Percentiles rank a stretch among this genome's conserved stretches.
phyloP scores from a whole-genome alignment of 345 rosid species.

The Populus simonii region DNA sequence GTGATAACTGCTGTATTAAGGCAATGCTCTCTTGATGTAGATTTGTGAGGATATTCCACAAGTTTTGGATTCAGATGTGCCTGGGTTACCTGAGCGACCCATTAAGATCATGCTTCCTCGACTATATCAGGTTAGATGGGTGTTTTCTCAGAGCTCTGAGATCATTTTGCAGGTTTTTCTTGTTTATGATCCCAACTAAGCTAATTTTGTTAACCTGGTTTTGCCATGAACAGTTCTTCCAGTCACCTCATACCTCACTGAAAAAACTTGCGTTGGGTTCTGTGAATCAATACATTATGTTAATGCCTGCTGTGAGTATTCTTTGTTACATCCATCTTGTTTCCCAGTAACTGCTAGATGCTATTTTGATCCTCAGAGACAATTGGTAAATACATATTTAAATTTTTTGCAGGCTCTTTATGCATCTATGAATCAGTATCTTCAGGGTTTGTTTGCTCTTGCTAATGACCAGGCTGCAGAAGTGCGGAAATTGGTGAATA shows the following conservation, averaged over 20 bases:
- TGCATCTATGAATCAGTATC: constrained; percentile 50
- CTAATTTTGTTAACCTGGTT: neutral
- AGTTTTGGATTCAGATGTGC: constrained; percentile 79
- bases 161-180: neutral
- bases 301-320: constrained; percentile 94
- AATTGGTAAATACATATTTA: neutral
- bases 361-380: constrained; percentile 8
- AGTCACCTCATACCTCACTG: constrained; percentile 75
- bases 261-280: constrained; percentile 85
- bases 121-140: constrained; percentile 58
- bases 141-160: constrained; percentile 3
- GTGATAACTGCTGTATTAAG: neutral
- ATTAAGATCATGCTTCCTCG: constrained; percentile 77
- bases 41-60: constrained; percentile 96
- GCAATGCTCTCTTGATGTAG: constrained; percentile 33
- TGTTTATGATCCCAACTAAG: neutral
- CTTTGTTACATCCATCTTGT: constrained; percentile 7
- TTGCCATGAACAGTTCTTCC: constrained; percentile 69
- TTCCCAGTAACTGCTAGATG: neutral
- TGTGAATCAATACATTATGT: constrained; percentile 78
- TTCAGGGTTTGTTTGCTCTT: constrained; percentile 85
- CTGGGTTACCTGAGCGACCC: constrained; percentile 85
- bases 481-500: constrained; percentile 57
- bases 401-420: constrained; percentile 60
- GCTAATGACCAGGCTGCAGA: constrained; percentile 77